Evolutionary conservation across 192 early-diverging fungal genomes (phyloP), one percentile per base, ranked within the genome.

Genomic region (Spizellomyces sp.): DNA sequence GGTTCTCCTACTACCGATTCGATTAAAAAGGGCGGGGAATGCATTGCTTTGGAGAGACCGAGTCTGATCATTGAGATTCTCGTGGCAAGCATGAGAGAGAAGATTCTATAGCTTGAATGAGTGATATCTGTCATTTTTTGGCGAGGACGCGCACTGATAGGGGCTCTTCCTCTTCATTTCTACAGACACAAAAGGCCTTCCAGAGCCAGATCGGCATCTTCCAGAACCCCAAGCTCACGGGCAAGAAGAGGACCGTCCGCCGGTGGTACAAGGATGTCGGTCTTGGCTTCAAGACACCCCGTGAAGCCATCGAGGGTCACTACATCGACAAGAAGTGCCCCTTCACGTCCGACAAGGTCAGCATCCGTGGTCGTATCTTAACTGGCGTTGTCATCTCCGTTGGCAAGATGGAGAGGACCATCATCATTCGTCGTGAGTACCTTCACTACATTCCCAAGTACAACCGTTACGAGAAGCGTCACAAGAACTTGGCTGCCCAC

Each of bases 281-380:
- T 87, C 90, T 96, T 62, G 97, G 97, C 72, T 97, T 95, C 90
- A 98, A 98, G 92, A 99, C 95, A 81, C 97, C 97, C 77, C 91
- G 91, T 81, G 93, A 95, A 80, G 97, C 96, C 76, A 93, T 96
- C 82, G 90, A 91, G 79, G 97, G 97, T 73, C 88, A 85, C 85
- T 99, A 99, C 90, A 94, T 99, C 67, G 97, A 99, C 90, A 99
- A 96, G 90, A 99, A 99, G 92, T 99, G 97, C 89, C 97, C 97
- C 71, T 99, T 96, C 93, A 94, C 94, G 76, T 83, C 81, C 58
- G 89, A 92, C 79, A 88, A 92, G 82, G 94, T 95, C 77, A 91
- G 90, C 80, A 98, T 99, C 85, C 95, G 96, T 84, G 97, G 97
- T 74, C 92, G 96, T 80, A 97, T 99, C 83, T 83, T 99, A 63